Base-by-base conservation (phyloP, 306 rosid species). In the Astragalus membranaceus region DNA sequence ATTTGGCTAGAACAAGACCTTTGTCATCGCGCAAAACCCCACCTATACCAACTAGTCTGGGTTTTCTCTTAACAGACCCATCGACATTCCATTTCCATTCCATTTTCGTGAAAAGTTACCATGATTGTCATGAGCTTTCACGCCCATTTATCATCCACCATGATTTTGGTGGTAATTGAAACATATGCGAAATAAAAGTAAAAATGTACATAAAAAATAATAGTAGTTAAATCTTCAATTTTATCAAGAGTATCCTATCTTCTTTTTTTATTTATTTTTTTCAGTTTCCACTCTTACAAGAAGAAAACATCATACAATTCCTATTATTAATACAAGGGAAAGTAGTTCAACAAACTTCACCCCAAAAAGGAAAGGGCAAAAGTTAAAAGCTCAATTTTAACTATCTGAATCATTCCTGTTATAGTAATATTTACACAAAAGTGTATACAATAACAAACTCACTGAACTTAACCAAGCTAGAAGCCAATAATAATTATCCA, bases 401-500 rank as follows among this genome's bases (percentile, higher is more conserved):
- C 50, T 39, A 39, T 78, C 87, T 68, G 80, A 80, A 37, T 79
- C 85, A 49, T 64, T 75, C 65, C 42, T 82, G 10, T 49, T 66
- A 17, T 54, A 80, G 81, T 73, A 88, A 80, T 73, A 84, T 70
- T 73, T 83, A 77, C 92, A 87, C 73, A 86, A 79, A 5, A 91
- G 50, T 37, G 55, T 72, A 83, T 88, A 94, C 35, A 85, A 49
- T 6, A 84, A 9, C 11, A 88, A 82, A 80, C 95, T 85, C 59
- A 83, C 46, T 9, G 73, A 63, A 74, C 88, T 84, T 44, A 81
- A 17, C 61, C 81, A 80, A 35, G 92, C 88, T 49, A 91, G 70
- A 59, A 91, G 82, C 99, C 89, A 88, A 78, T 94, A 94, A 78
- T 85, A 91, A 17, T 78, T 88, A 73, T 91, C 95, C 37, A 94